Base-by-base conservation (phyloP, 805 yeast genomes). In the Grigorovia yakushimaensis region DNA sequence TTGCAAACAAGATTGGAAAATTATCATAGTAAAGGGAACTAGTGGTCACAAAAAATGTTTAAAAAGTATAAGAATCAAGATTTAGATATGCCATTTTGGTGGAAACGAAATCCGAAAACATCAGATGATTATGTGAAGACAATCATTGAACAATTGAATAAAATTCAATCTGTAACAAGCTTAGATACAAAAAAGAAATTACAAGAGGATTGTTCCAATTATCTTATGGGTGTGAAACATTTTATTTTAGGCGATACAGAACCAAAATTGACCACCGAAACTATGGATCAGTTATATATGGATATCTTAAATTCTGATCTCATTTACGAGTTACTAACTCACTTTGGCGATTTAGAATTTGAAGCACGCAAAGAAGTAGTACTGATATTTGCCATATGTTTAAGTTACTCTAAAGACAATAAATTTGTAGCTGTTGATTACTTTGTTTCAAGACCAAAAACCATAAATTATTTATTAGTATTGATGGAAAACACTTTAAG, bases 391-490 rank as follows among this genome's bases (percentile, higher is more conserved):
- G 77, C 81, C 51, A 81, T 87, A 4, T 73, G 94, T 39, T 73
- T 93, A 51, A 79, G 89, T 56, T 79, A 95, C 46, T 84, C 82
- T 53, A 78, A 81, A 37, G 91, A 88, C 40, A 77, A 72, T 54
- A 76, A 88, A 54, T 77, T 82, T 8, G 96, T 96, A 17, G 87
- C 96, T 0, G 89, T 88, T 18, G 96, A 91, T 59, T 86, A 88
- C 63, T 65, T 93, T 38, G 65, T 83, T 17, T 64, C 76, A 22
- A 76, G 79, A 49, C 88, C 93, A 6, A 80, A 78, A 49, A 75
- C 87, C 3, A 63, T 93, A 37, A 70, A 72, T 30, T 54, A 74
- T 24, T 73, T 93, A 50, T 69, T 89, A 57, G 73, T 72, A 47
- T 84, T 88, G 1, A 89, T 93, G 3, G 95, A 88, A 54, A 60